Base-by-base conservation (phyloP, 2,329 filamentous ascomycete species). In the Claviceps africana region DNA sequence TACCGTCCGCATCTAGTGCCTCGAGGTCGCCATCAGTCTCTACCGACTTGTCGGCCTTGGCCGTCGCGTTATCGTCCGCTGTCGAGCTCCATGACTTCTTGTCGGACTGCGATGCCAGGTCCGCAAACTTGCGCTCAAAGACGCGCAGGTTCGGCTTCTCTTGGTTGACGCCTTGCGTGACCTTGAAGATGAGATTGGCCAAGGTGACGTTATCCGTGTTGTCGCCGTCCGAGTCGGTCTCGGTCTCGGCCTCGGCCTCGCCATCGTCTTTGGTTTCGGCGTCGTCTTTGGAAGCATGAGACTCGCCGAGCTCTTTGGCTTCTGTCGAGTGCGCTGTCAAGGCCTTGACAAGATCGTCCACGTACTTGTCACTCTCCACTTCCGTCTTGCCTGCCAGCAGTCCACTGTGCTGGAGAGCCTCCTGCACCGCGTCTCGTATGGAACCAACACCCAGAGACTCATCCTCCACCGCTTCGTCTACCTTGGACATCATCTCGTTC, bases 401-500 rank as follows among this genome's bases (percentile, higher is more conserved):
- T 2, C 76, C 76, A 53, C 74, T 78, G 60, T 77, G 72, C 53
- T 75, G 70, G 2, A 81, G 67, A 1, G 78, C 77, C 44, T 77
- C 70, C 54, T 76, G 70, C 25, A 81, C 74, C 5, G 75, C 74
- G 53, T 78, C 76, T 46, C 74, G 69, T 17, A 81, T 73, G 9
- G 70, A 69, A 6, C 69, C 69, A 31, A 77, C 62, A 28, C 77
- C 78, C 11, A 72, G 64, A 46, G 77, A 74, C 49, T 82, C 79
- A 55, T 78, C 74, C 55, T 80, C 75, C 51, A 82, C 74, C 2
- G 75, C 73, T 51, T 79, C 71, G 52, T 80, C 76, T 15, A 80
- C 75, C 62, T 72, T 75, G 30, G 67, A 64, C 58, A 74, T 76
- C 62, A 80, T 72, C 49, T 78, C 73, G 47, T 74, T 70, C 78